Percentiles rank a stretch among this genome's conserved stretches.
phyloP scores from a whole-genome alignment of 2,329 filamentous ascomycete species.

The Colletotrichum sp. region DNA sequence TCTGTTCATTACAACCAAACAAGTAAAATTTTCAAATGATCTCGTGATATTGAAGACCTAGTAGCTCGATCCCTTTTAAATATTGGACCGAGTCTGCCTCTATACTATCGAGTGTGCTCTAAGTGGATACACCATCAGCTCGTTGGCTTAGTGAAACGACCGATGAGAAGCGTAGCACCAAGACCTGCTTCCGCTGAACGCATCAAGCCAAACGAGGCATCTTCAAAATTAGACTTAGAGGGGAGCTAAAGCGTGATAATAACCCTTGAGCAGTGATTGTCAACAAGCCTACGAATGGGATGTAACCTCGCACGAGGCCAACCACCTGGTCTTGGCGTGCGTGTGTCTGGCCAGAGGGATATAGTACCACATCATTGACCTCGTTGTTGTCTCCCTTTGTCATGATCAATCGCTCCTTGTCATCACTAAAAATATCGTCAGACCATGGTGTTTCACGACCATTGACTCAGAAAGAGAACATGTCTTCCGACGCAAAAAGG shows the following conservation, averaged over 20 bases:
- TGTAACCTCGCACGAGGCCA: background rate
- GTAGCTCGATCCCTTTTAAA: background rate
- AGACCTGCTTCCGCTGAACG: background rate
- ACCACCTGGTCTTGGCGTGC: background rate
- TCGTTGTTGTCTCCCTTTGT: background rate
- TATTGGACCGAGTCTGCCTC: background rate
- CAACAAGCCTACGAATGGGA: background rate
- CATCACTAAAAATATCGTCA: background rate
- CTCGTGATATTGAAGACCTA: background rate
- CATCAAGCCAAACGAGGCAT: background rate
- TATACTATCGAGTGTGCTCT: background rate
- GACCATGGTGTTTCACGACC: background rate
- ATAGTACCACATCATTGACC: background rate
- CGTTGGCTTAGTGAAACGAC: background rate
- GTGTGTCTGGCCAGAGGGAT: background rate
- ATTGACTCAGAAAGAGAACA: background rate
- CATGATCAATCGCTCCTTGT: background rate
- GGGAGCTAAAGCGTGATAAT: background rate
- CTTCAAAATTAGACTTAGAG: background rate
- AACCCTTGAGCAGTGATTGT: background rate
- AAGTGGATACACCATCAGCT: background rate
- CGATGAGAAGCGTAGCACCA: background rate
- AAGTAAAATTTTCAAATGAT: fast-evolving
- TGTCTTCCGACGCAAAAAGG: background rate
- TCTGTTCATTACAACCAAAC: background rate